Conservation (phyloP, 2,329 filamentous ascomycete genomes). For the Sclerotinia spermophila region DNA sequence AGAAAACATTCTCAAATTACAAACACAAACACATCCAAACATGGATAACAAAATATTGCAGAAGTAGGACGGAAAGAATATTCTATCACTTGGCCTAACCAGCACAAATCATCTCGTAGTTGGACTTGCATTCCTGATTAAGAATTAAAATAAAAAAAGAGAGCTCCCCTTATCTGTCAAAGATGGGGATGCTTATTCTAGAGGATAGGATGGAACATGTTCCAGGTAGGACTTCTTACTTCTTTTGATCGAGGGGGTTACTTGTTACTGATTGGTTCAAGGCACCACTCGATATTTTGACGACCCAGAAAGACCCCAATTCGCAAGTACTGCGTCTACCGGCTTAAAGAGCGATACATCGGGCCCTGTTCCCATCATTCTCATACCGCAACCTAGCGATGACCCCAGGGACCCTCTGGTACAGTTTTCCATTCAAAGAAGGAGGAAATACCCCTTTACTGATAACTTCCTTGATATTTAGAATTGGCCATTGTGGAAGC, state of each 20-base stretch:
- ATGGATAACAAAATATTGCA: neutral
- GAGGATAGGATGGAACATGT: conserved; percentile 61
- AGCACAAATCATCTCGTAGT: neutral
- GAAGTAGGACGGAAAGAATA: neutral
- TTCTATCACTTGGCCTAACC: neutral
- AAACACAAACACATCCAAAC: neutral
- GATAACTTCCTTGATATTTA: conserved; percentile 35
- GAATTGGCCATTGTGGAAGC: conserved; percentile 84
- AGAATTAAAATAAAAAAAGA: too few species aligned
- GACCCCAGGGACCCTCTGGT: conserved; percentile 85
- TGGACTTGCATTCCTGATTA: neutral
- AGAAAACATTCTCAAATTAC: too few species aligned
- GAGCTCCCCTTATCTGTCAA: conserved; percentile 9
- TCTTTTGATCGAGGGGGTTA: neutral
- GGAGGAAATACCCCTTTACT: conserved; percentile 18
- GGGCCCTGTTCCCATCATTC: conserved; percentile 66
- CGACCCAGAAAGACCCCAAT: conserved; percentile 49
- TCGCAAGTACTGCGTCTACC: conserved; percentile 40
- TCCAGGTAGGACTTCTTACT: conserved; percentile 55
- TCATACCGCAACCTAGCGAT: conserved; percentile 87
- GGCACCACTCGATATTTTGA: conserved; percentile 64
- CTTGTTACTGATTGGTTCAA: conserved; percentile 30
- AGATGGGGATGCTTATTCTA: conserved; percentile 60
- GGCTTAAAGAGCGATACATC: conserved; percentile 69
- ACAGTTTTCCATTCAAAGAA: conserved; percentile 29